Percentiles rank a stretch among this genome's conserved stretches.
These are phyloP conservation scores for Manihot esculenta DNA, from an alignment of 441 rosid species.

Conservation along the genomic window DNA sequence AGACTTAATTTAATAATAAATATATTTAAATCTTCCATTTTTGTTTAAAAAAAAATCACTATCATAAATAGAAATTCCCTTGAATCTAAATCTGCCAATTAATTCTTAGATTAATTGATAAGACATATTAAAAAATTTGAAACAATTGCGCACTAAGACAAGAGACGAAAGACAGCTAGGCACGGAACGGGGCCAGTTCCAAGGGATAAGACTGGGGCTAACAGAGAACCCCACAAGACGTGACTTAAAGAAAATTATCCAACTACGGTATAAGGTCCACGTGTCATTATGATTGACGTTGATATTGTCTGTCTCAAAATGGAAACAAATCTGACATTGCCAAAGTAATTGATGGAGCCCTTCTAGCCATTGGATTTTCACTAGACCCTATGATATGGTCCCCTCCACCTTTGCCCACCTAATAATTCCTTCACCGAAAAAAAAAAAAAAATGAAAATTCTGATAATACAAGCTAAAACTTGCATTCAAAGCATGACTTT, in stretches of 20 bases:
- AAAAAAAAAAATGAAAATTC: background rate
- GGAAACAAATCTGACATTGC: conserved; percentile 40
- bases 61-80: no score
- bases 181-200: background rate
- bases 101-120: no score
- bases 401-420: background rate
- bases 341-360: conserved; percentile 13
- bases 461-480: background rate
- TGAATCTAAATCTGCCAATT: no score
- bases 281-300: conserved; percentile 50
- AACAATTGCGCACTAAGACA: no score
- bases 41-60: no score
- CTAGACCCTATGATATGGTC: conserved; percentile 1
- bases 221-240: conserved; percentile 43
- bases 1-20: no score
- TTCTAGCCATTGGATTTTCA: conserved; percentile 8
- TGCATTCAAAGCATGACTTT: background rate
- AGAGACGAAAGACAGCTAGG: no score
- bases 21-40: no score
- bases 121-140: no score
- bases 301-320: conserved; percentile 44
- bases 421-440: no score
- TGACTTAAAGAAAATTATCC: conserved; percentile 48
- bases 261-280: conserved; percentile 40
- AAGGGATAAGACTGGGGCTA: conserved; percentile 11